phyloP scores from a whole-genome alignment of 2,329 filamentous ascomycete genomes.

The Pestalotiopsis fici region DNA sequence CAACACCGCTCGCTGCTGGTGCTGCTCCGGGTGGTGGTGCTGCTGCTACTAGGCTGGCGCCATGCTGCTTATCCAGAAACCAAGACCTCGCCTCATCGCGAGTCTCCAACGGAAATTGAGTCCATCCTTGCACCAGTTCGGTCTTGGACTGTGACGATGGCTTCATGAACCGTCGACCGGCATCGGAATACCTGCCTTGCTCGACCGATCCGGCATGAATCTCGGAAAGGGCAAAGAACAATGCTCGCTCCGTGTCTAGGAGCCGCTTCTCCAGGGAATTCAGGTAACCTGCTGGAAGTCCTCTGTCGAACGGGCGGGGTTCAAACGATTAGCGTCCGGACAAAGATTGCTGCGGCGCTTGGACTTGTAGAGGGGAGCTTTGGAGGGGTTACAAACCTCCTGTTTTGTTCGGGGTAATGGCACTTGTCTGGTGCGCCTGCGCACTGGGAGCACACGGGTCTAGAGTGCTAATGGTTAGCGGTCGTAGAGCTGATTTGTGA shows the following conservation, averaged over 20 bases:
- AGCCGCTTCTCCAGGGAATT: constrained; percentile 17
- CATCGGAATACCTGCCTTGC: constrained; percentile 33
- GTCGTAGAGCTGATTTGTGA: not conserved
- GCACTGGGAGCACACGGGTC: constrained; percentile 10
- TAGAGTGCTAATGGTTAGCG: not conserved
- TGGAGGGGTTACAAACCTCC: constrained; percentile 26
- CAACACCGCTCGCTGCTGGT: not conserved
- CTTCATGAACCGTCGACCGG: not conserved
- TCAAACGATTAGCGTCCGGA: constrained; percentile 21
- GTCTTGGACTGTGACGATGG: not conserved
- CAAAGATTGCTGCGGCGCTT: constrained; percentile 24
- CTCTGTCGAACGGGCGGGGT: constrained; percentile 14
- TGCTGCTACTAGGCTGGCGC: not conserved
- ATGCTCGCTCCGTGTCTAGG: constrained; percentile 17
- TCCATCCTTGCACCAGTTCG: constrained; percentile 6
- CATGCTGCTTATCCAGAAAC: constrained; percentile 5
- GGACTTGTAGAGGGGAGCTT: constrained; percentile 14
- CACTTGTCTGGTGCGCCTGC: constrained; percentile 22
- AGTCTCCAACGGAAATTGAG: not conserved
- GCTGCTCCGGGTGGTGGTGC: not conserved
- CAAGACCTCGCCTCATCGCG: not conserved
- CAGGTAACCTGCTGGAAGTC: constrained; percentile 18
- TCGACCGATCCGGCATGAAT: constrained; percentile 16
- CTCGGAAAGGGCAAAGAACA: constrained; percentile 17
- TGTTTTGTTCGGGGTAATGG: constrained; percentile 30